Base-by-base conservation (phyloP, 805 yeast genomes). In the Candida corydali region DNA sequence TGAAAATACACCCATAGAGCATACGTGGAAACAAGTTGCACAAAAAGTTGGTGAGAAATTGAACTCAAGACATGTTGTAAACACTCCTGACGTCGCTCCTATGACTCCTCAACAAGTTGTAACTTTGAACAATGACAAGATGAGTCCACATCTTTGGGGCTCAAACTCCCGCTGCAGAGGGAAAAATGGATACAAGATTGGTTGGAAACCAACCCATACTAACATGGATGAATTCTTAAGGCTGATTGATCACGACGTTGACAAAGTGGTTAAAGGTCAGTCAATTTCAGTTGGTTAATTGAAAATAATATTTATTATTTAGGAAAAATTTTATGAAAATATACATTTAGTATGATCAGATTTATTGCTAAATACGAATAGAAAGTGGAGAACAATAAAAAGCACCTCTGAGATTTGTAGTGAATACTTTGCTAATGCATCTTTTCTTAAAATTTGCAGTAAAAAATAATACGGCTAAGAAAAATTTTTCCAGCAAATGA, bases 1-100 rank as follows among this genome's bases (percentile, higher is more conserved):
- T 7, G 29, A 33, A 8, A 50, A 53, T 7, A 32, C 49, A 11
- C 36, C 32, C 9, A 42, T 49, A 17, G 53, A 49, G 18, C 60
- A 57, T 38, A 41, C 32, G 12, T 63, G 69, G 69, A 41, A 42
- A 12, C 52, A 52, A 18, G 55, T 57, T 20, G 37, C 57, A 4
- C 39, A 45, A 26, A 45, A 36, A 5, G 40, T 59, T 16, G 61
- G 46, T 6, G 34, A 44, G 25, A 34, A 42, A 8, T 44, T 61
- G 26, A 26, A 36, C 19, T 37, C 40, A 4, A 45, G 40, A 19
- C 43, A 46, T 1, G 29, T 44, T 3, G 36, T 54, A 8, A 28
- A 32, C 7, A 43, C 47, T 4, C 30, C 45, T 4, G 50, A 44
- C 7, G 51, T 54, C 4, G 42, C 19, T 3, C 39, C 43, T 2